Base-by-base conservation (phyloP, 1,284 basidiomycete genomes). In the Tylopilus sp. region DNA sequence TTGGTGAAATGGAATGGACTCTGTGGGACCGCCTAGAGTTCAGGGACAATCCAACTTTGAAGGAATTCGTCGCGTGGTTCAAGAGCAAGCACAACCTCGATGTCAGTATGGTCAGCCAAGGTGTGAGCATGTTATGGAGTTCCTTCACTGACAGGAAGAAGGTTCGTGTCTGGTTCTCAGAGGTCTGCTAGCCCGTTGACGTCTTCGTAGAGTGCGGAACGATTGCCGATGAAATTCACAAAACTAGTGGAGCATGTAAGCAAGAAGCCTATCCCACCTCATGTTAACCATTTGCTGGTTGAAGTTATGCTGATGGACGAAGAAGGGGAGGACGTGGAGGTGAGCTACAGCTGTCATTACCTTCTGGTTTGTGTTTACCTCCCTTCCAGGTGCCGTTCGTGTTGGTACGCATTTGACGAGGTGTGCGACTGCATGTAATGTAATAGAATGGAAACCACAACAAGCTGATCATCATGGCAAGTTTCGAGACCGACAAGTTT, bases 1-100 rank as follows among this genome's bases (percentile, higher is more conserved):
- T 94, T 69, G 85, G 83, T 57, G 73, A 76, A 41, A 87, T 78
- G 1, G 92, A 97, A 59, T 99, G 97, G 96, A 99, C 97, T 4
- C 80, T 99, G 30, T 99, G 97, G 97, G 94, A 97, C 71, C 85
- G 95, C 49, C 94, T 99, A 74, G 88, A 94, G 70, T 90, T 99
- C 70, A 79, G 84, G 59, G 82, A 86, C 61, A 86, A 99, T 70
- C 89, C 94, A 9, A 92, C 93, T 11, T 77, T 99, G 55, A 78
- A 87, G 63, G 87, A 97, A 45, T 84, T 99, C 64, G 69, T 97
- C 42, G 73, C 83, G 52, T 92, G 81, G 78, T 98, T 99, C 81
- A 74, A 85, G 71, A 77, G 78, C 41, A 77, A 90, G 59, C 90
- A 98, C 68, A 86, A 86, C 34, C 82, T 99, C 36, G 89, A 96